These are phyloP conservation scores for Amphicarpaea edgeworthii DNA, from an alignment of 306 rosid species.

Conservation along the genomic window DNA sequence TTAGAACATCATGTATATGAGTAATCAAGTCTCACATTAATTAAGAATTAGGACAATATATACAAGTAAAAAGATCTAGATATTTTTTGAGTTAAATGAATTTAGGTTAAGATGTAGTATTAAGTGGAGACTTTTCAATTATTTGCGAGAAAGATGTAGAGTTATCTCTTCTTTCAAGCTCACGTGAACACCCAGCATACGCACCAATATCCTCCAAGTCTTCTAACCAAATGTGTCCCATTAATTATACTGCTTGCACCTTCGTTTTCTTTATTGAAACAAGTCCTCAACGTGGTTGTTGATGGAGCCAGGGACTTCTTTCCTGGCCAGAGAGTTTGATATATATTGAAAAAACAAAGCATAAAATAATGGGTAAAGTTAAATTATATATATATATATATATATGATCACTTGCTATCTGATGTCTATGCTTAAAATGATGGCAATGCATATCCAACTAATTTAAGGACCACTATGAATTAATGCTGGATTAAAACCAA, in stretches of 20 bases:
- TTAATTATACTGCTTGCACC: no score
- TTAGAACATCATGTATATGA: no score
- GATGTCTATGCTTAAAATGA: conserved; percentile 25
- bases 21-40: no score
- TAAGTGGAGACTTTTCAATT: neutral
- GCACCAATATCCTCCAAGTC: neutral
- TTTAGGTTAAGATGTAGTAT: neutral
- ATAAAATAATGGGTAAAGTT: neutral
- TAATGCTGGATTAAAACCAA: conserved; percentile 21
- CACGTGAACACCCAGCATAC: neutral
- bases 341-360: neutral
- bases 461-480: conserved; percentile 35
- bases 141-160: no score
- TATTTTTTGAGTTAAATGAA: neutral
- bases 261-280: no score
- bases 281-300: no score
- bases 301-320: neutral
- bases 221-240: no score
- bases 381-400: no score
- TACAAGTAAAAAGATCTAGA: no score
- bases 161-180: neutral
- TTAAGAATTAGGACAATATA: no score
- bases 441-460: conserved; percentile 17
- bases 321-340: neutral
- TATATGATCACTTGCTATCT: neutral